Conservation (phyloP, 1,284 basidiomycete genomes). For the Cutaneotrichosporon mucoides region DNA sequence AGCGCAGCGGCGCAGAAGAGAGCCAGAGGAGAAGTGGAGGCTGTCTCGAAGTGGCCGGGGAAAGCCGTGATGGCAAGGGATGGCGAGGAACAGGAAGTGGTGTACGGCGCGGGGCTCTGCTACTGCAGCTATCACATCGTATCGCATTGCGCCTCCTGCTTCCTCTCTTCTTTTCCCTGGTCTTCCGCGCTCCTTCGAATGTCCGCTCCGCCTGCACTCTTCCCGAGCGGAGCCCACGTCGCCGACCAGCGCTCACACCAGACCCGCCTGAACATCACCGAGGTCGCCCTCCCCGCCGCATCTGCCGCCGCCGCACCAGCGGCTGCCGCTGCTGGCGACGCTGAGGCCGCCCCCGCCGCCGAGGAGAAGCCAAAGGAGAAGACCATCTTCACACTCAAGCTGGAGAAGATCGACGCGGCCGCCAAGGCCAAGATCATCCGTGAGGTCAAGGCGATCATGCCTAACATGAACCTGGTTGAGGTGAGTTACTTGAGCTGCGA, state of each 20-base stretch:
- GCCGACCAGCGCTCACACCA: constrained; percentile 45
- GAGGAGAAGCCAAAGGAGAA: constrained; percentile 95
- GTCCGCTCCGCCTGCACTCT: no score
- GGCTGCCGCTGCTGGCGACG: constrained; percentile 56
- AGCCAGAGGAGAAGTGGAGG: no score
- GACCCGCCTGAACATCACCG: constrained; percentile 94
- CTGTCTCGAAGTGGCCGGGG: no score
- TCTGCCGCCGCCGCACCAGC: constrained; percentile 58
- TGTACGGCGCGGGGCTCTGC: no score
- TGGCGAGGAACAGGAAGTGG: no score
- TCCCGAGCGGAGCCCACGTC: no score
- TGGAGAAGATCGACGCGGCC: constrained; percentile 84
- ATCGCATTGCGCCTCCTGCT: no score
- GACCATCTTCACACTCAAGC: constrained; percentile 92
- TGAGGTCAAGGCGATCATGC: constrained; percentile 93
- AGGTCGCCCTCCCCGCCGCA: constrained; percentile 88
- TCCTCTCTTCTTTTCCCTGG: no score
- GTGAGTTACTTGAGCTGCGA: constrained; percentile 54
- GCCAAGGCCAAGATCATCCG: constrained; percentile 97
- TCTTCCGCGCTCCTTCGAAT: no score
- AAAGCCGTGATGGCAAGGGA: no score
- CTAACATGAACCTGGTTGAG: constrained; percentile 91
- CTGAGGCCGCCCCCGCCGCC: constrained; percentile 50
- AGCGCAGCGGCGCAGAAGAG: no score
- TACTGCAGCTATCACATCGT: no score